Evolutionary conservation across 495 filamentous ascomycete genomes (phyloP).

Genomic region (Aspergillus taichungensis): DNA sequence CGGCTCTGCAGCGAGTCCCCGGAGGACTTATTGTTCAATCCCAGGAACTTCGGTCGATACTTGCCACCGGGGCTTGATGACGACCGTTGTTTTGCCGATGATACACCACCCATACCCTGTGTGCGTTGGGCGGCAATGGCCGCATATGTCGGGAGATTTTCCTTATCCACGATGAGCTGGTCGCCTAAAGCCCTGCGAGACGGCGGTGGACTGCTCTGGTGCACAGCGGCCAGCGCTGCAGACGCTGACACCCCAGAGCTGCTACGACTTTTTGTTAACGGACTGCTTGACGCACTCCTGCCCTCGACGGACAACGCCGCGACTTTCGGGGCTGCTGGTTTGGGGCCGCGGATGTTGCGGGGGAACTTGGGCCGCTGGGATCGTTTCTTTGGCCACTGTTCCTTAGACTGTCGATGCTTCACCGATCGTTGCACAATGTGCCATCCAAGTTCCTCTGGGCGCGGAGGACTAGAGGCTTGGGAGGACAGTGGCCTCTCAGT

Average conservation of each 20-base stretch:
- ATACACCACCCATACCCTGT: slow-evolving; percentile 4
- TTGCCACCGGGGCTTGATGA: slow-evolving; percentile 14
- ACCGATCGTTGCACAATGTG: slow-evolving; percentile 20
- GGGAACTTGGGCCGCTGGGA: slow-evolving; percentile 14
- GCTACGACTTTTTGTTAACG: slow-evolving; percentile 8
- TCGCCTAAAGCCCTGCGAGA: slow-evolving; percentile 1
- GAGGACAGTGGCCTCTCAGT: slow-evolving; percentile 23
- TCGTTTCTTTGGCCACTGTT: slow-evolving; percentile 7
- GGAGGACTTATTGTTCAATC: slow-evolving; percentile 25
- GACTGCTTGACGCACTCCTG: slow-evolving; percentile 25
- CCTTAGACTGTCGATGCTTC: slow-evolving; percentile 13
- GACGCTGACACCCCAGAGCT: slow-evolving; percentile 27
- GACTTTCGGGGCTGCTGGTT: slow-evolving; percentile 26
- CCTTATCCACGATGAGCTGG: slow-evolving; percentile 6
- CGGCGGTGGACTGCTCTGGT: slow-evolving; percentile 25
- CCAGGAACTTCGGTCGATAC: slow-evolving; percentile 6
- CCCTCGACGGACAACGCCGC: slow-evolving; percentile 24
- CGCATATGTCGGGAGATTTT: slow-evolving; percentile 23
- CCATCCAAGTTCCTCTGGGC: slow-evolving; percentile 27
- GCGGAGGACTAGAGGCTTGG: slow-evolving; percentile 20
- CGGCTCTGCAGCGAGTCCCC: slow-evolving; percentile 25
- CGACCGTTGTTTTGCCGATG: slow-evolving; percentile 15
- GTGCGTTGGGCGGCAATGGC: slow-evolving; percentile 18
- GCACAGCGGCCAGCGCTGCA: slow-evolving; percentile 32
- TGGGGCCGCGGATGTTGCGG: slow-evolving; percentile 23